A percentile compares a stretch with the other conserved stretches of the same genome.
Evolutionary conservation across 2,329 filamentous ascomycete species (phyloP).

Genomic region (Fusarium paranaense): DNA sequence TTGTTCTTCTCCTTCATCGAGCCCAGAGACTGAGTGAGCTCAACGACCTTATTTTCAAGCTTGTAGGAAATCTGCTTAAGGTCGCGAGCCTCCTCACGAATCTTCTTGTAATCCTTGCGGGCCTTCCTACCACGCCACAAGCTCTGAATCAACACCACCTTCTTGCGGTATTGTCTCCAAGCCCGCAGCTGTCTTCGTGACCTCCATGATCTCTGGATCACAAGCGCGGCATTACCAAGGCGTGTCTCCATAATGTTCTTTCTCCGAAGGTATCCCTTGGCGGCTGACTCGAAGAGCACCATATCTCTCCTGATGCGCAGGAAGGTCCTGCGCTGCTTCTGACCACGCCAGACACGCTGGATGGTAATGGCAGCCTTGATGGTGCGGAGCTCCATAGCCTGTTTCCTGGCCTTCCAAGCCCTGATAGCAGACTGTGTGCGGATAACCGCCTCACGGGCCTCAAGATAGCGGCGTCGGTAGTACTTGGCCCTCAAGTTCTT

Average conservation of each 20-base stretch:
- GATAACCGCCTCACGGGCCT: slow-evolving; percentile 84
- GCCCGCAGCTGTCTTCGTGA: slow-evolving; percentile 79
- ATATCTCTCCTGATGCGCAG: slow-evolving; percentile 83
- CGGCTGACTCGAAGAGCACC: slow-evolving; percentile 87
- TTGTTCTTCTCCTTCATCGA: slow-evolving; percentile 97
- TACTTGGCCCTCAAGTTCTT: slow-evolving; percentile 98
- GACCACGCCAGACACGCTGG: slow-evolving; percentile 93
- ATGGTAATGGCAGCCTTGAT: slow-evolving; percentile 92
- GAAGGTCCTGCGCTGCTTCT: slow-evolving; percentile 88
- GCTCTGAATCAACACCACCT: slow-evolving; percentile 90
- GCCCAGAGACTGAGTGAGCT: slow-evolving; percentile 93
- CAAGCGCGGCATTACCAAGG: slow-evolving; percentile 87
- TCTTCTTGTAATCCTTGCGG: slow-evolving; percentile 85
- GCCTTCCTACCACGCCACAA: slow-evolving; percentile 90
- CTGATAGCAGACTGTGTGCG: slow-evolving; percentile 82
- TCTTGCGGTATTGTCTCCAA: slow-evolving; percentile 91
- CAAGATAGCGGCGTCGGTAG: slow-evolving; percentile 90
- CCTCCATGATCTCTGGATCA: slow-evolving; percentile 93
- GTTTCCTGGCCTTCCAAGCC: slow-evolving; percentile 81
- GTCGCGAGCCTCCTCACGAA: slow-evolving; percentile 96
- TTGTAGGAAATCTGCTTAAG: slow-evolving; percentile 99
- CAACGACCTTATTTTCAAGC: slow-evolving; percentile 99
- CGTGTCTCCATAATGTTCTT: slow-evolving; percentile 95
- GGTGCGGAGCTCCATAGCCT: slow-evolving; percentile 83
- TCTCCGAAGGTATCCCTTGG: slow-evolving; percentile 91